Evolutionary conservation across 163 green algal species (phyloP), one percentile per base, ranked within the genome.

Genomic region (Prototheca wickerhamii): DNA sequence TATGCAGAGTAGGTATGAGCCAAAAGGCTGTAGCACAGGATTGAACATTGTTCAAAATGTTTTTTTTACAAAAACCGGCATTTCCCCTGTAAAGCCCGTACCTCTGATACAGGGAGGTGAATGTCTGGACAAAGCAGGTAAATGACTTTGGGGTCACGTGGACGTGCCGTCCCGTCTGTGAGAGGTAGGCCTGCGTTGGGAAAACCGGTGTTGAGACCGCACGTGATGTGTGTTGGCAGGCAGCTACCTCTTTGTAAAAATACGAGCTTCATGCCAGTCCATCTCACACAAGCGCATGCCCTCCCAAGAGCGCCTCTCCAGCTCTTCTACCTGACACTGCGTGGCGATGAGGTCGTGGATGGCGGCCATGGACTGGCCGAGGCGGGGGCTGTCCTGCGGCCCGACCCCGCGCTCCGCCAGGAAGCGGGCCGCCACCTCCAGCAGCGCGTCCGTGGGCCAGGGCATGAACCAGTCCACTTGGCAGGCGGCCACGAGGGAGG

Each of bases 401-500:
- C 29, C 20, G 53, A 23, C 20, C 17, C 4, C 26, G 28, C 6
- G 7, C 5, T 23, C 53, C 20, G 7, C 15, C 50, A 76, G 87
- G 76, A 93, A 91, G 64, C 92, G 92, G 64, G 69, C 73, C 32
- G 81, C 85, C 58, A 96, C 89, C 40, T 76, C 80, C 5, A 77
- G 89, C 18, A 98, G 76, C 28, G 91, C 91, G 65, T 97, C 87
- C 68, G 95, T 77, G 26, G 91, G 91, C 91, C 91, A 98, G 4
- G 90, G 85, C 75, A 96, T 65, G 83, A 96, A 97, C 89, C 91
- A 97, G 70, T 97, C 87, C 63, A 98, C 93, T 30, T 90, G 95
- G 80, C 82, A 93, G 53, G 88, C 89, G 72, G 91, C 91, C 68
- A 97, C 94, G 53, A 98, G 83, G 29, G 89, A 90, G 5, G 84